phyloP scores from a whole-genome alignment of 2,329 filamentous ascomycete species.

The Dendryphion nanum region DNA sequence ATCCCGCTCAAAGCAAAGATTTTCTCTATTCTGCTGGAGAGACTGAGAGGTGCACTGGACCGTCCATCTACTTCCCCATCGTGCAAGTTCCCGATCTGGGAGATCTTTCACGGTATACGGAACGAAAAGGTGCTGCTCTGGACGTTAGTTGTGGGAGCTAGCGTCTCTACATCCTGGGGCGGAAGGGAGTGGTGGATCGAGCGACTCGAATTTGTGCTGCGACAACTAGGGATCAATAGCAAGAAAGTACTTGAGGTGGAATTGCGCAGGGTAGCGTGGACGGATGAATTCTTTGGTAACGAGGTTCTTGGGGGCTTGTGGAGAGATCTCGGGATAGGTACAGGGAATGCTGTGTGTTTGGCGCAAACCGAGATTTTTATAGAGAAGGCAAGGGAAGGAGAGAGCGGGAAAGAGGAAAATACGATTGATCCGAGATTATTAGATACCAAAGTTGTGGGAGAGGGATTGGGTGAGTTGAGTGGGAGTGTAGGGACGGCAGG shows the following conservation, averaged over 20 bases:
- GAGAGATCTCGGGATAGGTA: background rate
- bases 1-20: constrained; percentile 20
- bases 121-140: constrained; percentile 22
- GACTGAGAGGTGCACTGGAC: constrained; percentile 12
- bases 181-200: constrained; percentile 17
- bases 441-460: no score
- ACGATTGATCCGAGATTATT: no score
- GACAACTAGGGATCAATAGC: constrained; percentile 8
- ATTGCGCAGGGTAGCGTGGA: constrained; percentile 22
- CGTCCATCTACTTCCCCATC: constrained; percentile 5
- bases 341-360: no score
- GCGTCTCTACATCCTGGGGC: constrained; percentile 4
- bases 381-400: no score
- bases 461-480: no score
- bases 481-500: no score
- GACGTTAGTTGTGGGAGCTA: constrained; percentile 18
- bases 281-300: constrained; percentile 17
- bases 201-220: constrained; percentile 10
- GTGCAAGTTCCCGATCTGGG: no score
- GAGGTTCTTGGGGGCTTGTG: background rate
- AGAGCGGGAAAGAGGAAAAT: no score
- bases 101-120: constrained; percentile 13
- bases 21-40: constrained; percentile 15
- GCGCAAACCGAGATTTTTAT: no score
- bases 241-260: constrained; percentile 8